Conservation (phyloP, 306 rosid genomes). For the Quercus alba region DNA sequence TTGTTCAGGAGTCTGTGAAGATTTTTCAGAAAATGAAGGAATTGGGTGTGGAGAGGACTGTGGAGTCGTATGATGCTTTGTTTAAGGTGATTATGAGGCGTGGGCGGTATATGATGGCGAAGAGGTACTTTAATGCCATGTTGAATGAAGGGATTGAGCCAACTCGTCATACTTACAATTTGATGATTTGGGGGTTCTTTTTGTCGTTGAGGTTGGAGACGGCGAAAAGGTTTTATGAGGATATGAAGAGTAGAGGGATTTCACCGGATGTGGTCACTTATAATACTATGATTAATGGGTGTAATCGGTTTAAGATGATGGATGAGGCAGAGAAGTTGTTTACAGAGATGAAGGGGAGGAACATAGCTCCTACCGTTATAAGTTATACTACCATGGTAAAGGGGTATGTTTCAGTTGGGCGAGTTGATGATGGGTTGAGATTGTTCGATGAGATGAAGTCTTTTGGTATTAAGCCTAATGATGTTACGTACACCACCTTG, state of each 20-base stretch:
- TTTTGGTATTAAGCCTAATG: constrained; percentile 70
- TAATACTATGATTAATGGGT: constrained; percentile 84
- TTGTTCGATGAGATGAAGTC: constrained; percentile 73
- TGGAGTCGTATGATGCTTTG: constrained; percentile 66
- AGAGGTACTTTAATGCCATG: constrained; percentile 80
- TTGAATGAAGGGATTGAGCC: constrained; percentile 77
- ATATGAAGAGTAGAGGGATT: constrained; percentile 63
- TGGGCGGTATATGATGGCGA: constrained; percentile 90
- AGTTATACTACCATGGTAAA: constrained; percentile 80
- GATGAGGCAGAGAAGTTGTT: constrained; percentile 73
- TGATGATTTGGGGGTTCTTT: constrained; percentile 90
- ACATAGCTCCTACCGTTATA: constrained; percentile 66
- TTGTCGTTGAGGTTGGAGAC: constrained; percentile 70
- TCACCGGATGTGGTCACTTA: constrained; percentile 70
- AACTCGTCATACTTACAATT: constrained; percentile 67
- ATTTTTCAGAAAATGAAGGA: constrained; percentile 73
- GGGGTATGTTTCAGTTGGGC: constrained; percentile 65
- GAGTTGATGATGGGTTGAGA: constrained; percentile 49
- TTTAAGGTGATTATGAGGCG: constrained; percentile 69
- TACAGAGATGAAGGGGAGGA: constrained; percentile 75
- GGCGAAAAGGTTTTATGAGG: constrained; percentile 76
- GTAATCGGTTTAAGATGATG: constrained; percentile 62
- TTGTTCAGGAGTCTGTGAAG: constrained; percentile 88
- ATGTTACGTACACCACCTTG: constrained; percentile 64
- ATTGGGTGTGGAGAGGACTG: constrained; percentile 52